A percentile compares a stretch with the other conserved stretches of the same genome.
These are phyloP conservation scores for Leucosporidium scottii DNA, from an alignment of 768 basidiomycete species.

Conservation along the genomic window DNA sequence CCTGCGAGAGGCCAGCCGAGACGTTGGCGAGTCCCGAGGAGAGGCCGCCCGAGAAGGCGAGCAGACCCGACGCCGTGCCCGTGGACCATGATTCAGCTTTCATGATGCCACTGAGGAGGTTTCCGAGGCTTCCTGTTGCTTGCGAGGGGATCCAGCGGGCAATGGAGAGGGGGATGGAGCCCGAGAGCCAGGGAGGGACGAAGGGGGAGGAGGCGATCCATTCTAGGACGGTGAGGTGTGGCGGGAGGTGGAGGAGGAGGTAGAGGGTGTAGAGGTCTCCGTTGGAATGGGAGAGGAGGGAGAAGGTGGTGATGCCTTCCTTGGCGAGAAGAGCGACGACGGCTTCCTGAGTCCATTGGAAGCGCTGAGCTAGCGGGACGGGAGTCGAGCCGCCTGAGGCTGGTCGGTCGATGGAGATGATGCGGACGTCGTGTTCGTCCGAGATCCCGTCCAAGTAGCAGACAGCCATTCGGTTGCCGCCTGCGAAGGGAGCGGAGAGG, in stretches of 20 bases:
- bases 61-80: too few relatives aligned
- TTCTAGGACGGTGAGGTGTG: neutral
- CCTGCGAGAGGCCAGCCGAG: neutral
- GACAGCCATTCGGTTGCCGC: slow-evolving; percentile 2
- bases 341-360: neutral
- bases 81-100: too few relatives aligned
- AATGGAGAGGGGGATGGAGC: neutral
- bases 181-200: slow-evolving; percentile 14
- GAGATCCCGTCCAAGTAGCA: slow-evolving; percentile 7
- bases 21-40: neutral
- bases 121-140: neutral
- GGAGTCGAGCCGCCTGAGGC: neutral
- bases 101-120: too few relatives aligned
- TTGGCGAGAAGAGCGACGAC: slow-evolving; percentile 2
- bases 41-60: neutral
- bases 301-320: neutral
- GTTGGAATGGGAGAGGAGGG: slow-evolving; percentile 22
- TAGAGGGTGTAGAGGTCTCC: slow-evolving; percentile 20
- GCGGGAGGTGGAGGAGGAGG: slow-evolving; percentile 3
- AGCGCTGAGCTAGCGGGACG: neutral
- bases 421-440: neutral
- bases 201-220: slow-evolving; percentile 21
- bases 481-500: neutral
- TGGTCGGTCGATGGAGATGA: slow-evolving; percentile 24
- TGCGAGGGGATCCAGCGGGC: slow-evolving; percentile 11